A percentile compares a stretch with the other conserved stretches of the same genome.
These are phyloP conservation scores for Boletus sensibilis DNA, from an alignment of 768 basidiomycete species.

Conservation along the genomic window DNA sequence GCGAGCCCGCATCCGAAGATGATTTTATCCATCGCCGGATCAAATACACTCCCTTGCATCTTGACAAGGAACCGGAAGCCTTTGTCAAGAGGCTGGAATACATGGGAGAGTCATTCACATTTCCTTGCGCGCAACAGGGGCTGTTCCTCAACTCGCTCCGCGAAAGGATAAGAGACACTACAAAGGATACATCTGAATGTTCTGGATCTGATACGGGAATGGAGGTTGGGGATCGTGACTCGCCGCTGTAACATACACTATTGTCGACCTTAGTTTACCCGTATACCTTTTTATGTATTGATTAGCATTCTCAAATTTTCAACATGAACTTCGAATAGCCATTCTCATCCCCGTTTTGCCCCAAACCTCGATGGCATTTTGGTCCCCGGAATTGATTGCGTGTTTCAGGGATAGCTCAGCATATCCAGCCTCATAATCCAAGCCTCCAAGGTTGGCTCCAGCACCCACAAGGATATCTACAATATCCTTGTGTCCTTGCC, in stretches of 20 bases:
- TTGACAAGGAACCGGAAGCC: conserved; percentile 59
- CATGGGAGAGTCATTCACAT: conserved; percentile 64
- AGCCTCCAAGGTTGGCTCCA: conserved; percentile 71
- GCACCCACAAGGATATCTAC: conserved; percentile 68
- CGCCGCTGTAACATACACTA: conserved; percentile 1
- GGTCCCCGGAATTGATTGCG: conserved; percentile 42
- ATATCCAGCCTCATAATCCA: conserved; percentile 60
- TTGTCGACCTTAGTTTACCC: conserved; percentile 5
- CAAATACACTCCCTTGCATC: conserved; percentile 60
- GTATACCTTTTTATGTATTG: conserved; percentile 17
- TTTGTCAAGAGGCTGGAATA: conserved; percentile 62
- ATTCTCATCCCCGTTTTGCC: conserved; percentile 44
- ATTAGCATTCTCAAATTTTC: conserved; percentile 4
- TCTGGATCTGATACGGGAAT: conserved; percentile 26
- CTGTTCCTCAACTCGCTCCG: conserved; percentile 65
- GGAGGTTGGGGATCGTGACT: conserved; percentile 23
- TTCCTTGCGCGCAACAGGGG: conserved; percentile 61
- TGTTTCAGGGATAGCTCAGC: conserved; percentile 45
- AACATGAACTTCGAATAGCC: not conserved
- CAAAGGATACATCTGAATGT: conserved; percentile 21
- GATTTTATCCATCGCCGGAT: conserved; percentile 33
- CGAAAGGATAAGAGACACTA: conserved; percentile 45
- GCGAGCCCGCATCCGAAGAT: conserved; percentile 34
- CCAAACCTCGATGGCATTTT: conserved; percentile 51
- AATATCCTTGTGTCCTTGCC: conserved; percentile 60